A percentile compares a stretch with the other conserved stretches of the same genome.
phyloP scores from a whole-genome alignment of 345 rosid genomes.

The Syzygium aromaticum region DNA sequence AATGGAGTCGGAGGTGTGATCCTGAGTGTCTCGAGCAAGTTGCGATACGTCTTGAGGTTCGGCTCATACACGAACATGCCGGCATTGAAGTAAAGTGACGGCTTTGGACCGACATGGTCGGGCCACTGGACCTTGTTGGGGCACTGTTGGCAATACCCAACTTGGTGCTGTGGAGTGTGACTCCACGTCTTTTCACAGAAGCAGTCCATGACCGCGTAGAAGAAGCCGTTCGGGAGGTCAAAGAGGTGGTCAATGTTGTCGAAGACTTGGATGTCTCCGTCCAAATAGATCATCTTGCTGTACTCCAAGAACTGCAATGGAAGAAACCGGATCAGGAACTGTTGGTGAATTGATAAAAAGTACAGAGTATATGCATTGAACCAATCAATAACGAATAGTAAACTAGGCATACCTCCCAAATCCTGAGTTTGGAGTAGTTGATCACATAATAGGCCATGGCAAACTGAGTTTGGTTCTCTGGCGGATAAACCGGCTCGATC shows the following conservation, averaged over 20 bases:
- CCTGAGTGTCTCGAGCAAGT: conserved; percentile 18
- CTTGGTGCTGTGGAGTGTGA: conserved; percentile 18
- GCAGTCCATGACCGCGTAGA: conserved; percentile 45
- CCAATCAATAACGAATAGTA: background rate
- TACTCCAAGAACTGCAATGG: conserved; percentile 23
- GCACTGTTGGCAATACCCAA: conserved; percentile 47
- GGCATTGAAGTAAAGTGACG: conserved; percentile 39
- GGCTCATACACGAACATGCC: conserved; percentile 40
- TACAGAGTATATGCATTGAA: background rate
- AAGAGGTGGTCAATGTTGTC: conserved; percentile 31
- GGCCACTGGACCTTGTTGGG: conserved; percentile 12
- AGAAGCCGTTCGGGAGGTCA: conserved; percentile 15
- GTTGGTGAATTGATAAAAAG: background rate
- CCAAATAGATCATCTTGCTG: conserved; percentile 29
- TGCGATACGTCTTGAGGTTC: conserved; percentile 12
- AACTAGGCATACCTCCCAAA: conserved; percentile 27
- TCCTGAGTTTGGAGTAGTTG: conserved; percentile 40
- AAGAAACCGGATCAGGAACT: background rate
- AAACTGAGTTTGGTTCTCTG: conserved; percentile 31
- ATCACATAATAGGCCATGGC: conserved; percentile 41
- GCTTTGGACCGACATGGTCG: conserved; percentile 11
- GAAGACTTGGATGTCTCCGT: conserved; percentile 32
- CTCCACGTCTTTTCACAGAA: conserved; percentile 42
- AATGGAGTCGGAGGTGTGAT: conserved; percentile 35
- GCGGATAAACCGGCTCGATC: conserved; percentile 33